phyloP scores from a whole-genome alignment of 495 filamentous ascomycete species.

The Daldinia bambusicola region DNA sequence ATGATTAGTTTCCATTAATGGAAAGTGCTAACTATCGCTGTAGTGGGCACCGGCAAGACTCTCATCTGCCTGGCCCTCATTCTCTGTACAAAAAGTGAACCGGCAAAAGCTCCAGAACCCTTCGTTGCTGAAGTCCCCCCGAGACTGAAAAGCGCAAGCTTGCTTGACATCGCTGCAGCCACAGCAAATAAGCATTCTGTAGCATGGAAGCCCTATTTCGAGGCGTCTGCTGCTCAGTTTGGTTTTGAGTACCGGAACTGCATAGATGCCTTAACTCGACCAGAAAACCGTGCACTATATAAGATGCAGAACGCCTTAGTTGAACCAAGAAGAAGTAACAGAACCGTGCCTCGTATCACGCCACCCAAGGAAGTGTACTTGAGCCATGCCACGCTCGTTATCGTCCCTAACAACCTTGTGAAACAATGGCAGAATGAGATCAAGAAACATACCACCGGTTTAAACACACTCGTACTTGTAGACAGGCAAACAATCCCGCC shows the following conservation, averaged over 20 bases:
- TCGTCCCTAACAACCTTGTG: conserved; percentile 76
- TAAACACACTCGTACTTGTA: conserved; percentile 71
- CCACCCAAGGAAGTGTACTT: conserved; percentile 66
- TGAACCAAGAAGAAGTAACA: conserved; percentile 56
- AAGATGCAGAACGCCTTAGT: conserved; percentile 50
- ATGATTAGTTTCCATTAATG: conserved; percentile 20
- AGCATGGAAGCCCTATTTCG: conserved; percentile 74
- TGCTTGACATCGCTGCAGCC: conserved; percentile 77
- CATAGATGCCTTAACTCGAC: conserved; percentile 59
- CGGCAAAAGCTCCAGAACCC: conserved; percentile 64
- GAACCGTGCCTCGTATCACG: conserved; percentile 41
- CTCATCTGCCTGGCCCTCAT: conserved; percentile 86
- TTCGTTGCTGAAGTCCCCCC: conserved; percentile 56
- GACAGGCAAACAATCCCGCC: conserved; percentile 66
- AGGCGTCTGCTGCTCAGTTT: conserved; percentile 44
- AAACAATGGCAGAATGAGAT: conserved; percentile 76
- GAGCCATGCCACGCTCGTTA: conserved; percentile 73
- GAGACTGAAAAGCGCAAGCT: conserved; percentile 57
- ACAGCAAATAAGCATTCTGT: conserved; percentile 69
- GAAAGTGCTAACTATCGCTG: conserved; percentile 28
- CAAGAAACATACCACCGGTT: conserved; percentile 71
- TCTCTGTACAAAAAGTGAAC: conserved; percentile 78
- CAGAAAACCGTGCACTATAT: conserved; percentile 48
- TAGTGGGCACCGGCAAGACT: conserved; percentile 80
- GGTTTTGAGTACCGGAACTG: conserved; percentile 61